Conservation (phyloP, 805 yeast species). For the Zygosaccharomyces bisporus region DNA sequence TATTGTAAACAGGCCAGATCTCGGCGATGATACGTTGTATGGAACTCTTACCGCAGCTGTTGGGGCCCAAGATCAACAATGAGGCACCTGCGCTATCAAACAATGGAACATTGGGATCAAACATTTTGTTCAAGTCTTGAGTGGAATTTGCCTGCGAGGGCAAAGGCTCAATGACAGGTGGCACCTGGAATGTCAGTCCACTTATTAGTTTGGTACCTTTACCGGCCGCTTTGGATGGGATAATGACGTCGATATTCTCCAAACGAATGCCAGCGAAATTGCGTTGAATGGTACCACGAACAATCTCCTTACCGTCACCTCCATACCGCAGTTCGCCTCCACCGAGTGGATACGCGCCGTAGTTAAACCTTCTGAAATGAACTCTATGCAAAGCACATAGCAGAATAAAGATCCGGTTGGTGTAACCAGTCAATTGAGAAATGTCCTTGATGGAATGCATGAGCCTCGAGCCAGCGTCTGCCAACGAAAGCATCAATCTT, state of each 20-base stretch:
- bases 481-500: constrained; percentile 81
- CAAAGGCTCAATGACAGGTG: constrained; percentile 29
- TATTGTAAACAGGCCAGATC: constrained; percentile 81
- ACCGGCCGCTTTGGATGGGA: constrained; percentile 63
- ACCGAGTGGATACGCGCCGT: constrained; percentile 29
- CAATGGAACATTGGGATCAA: constrained; percentile 26
- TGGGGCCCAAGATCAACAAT: constrained; percentile 76
- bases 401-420: constrained; percentile 77
- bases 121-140: constrained; percentile 32
- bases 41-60: constrained; percentile 88
- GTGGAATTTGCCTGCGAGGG: constrained; percentile 35
- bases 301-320: constrained; percentile 39
- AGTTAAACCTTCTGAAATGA: constrained; percentile 52
- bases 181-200: constrained; percentile 55
- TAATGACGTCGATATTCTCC: constrained; percentile 75
- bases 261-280: constrained; percentile 76
- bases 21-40: constrained; percentile 81
- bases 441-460: constrained; percentile 93
- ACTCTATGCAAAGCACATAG: constrained; percentile 77
- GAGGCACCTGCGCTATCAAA: constrained; percentile 51
- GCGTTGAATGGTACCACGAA: constrained; percentile 76
- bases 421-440: constrained; percentile 85
- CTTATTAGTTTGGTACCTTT: constrained; percentile 60
- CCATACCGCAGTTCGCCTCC: constrained; percentile 4
- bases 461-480: constrained; percentile 91